These are phyloP conservation scores for Myrica gale DNA, from an alignment of 306 rosid species.

Conservation along the genomic window DNA sequence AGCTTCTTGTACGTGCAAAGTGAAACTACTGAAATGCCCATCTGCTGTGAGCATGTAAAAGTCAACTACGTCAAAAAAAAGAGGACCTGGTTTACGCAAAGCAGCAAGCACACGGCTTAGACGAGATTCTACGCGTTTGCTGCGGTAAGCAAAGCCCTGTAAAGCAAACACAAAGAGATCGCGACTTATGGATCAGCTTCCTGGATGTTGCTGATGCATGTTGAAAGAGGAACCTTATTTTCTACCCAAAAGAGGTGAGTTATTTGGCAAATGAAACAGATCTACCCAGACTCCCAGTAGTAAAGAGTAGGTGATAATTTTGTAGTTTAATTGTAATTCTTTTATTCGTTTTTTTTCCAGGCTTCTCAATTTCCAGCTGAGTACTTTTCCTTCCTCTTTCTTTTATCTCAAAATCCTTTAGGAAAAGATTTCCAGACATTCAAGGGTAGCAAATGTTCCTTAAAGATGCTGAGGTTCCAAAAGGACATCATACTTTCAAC, in stretches of 20 bases:
- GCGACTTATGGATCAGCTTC: neutral
- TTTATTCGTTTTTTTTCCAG: neutral
- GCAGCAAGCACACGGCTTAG: constrained; percentile 38
- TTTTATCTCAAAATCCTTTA: neutral
- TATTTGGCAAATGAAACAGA: too few species aligned
- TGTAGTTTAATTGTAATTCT: too few species aligned
- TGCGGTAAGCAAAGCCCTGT: constrained; percentile 9
- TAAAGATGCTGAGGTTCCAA: neutral
- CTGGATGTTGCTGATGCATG: neutral
- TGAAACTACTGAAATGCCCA: constrained; percentile 27
- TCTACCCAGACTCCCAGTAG: too few species aligned
- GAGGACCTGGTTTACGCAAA: too few species aligned
- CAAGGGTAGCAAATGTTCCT: neutral
- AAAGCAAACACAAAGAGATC: neutral
- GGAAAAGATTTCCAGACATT: too few species aligned
- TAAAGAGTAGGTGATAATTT: too few species aligned
- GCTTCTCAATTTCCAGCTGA: neutral
- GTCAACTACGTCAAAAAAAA: neutral
- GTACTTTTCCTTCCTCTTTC: neutral
- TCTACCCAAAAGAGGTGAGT: too few species aligned
- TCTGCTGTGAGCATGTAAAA: neutral
- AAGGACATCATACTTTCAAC: too few species aligned
- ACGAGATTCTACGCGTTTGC: constrained; percentile 39
- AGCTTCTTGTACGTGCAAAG: neutral
- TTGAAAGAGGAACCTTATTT: neutral